These are phyloP conservation scores for Rutstroemia sydowiana DNA, from an alignment of 2,329 filamentous ascomycete species.

Conservation along the genomic window DNA sequence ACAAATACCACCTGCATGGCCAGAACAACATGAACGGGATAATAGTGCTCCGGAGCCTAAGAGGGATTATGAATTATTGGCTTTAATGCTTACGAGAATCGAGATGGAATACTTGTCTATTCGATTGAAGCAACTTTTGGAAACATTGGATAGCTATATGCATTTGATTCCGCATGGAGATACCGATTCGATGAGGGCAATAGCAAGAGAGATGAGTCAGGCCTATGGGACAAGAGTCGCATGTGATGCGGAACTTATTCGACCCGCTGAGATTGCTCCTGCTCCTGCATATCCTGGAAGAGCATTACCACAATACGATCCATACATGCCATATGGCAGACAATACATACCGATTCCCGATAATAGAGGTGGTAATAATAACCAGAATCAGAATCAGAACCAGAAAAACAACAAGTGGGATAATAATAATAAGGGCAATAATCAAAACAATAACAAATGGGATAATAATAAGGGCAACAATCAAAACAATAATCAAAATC, in stretches of 20 bases:
- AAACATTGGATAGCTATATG: background rate
- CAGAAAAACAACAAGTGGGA: background rate
- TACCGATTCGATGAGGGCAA: background rate
- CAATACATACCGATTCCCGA: background rate
- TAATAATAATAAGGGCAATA: too few species aligned
- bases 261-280: conserved; percentile 6
- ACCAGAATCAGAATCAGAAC: background rate
- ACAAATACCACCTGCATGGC: conserved; percentile 4
- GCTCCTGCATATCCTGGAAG: conserved; percentile 9
- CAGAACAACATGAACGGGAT: conserved; percentile 8
- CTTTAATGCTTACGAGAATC: conserved; percentile 5
- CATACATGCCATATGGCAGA: conserved; percentile 3
- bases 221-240: conserved; percentile 1
- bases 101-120: conserved; percentile 8
- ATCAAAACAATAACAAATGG: background rate
- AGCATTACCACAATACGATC: background rate
- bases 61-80: background rate
- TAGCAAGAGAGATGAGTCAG: background rate
- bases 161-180: conserved; percentile 4
- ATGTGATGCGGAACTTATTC: conserved; percentile 2
- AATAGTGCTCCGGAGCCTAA: conserved; percentile 1
- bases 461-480: background rate
- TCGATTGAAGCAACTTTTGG: conserved; percentile 3
- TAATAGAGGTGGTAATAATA: background rate
- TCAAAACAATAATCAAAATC: background rate